Evolutionary conservation across 2,329 filamentous ascomycete genomes (phyloP).

Genomic region (Colletotrichum sp.): DNA sequence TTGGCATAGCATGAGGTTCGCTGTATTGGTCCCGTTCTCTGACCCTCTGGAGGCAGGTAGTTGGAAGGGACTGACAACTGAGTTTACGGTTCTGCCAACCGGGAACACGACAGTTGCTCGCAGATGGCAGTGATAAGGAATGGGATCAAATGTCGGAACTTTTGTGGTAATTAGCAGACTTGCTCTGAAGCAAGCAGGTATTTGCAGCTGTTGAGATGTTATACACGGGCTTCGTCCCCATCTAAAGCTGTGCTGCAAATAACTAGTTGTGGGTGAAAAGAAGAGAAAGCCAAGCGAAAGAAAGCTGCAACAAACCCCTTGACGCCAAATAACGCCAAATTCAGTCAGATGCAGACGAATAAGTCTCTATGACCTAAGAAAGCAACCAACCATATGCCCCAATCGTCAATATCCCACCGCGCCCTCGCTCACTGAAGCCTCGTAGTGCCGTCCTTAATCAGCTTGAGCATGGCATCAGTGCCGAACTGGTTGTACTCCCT

Average conservation of each 20-base stretch:
- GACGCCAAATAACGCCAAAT: not conserved
- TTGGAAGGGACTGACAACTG: conserved; percentile 15
- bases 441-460: not conserved
- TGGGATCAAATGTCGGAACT: not conserved
- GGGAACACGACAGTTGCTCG: not conserved
- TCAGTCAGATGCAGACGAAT: not conserved
- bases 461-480: not conserved
- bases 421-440: not conserved
- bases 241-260: not conserved
- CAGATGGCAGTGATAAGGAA: not conserved
- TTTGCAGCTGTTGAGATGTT: not conserved
- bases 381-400: not conserved
- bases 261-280: not conserved
- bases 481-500: not conserved
- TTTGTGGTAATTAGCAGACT: not conserved
- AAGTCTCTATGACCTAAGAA: fast-evolving
- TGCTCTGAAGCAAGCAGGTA: not conserved
- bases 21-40: not conserved
- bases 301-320: not conserved
- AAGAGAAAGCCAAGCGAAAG: not conserved
- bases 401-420: not conserved
- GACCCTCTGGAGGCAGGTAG: not conserved
- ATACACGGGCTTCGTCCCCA: not conserved
- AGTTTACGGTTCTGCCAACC: not conserved
- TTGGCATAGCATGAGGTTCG: conserved; percentile 4